Conservation (phyloP, 2,329 filamentous ascomycete genomes). For the Paraphoma chrysanthemicola region DNA sequence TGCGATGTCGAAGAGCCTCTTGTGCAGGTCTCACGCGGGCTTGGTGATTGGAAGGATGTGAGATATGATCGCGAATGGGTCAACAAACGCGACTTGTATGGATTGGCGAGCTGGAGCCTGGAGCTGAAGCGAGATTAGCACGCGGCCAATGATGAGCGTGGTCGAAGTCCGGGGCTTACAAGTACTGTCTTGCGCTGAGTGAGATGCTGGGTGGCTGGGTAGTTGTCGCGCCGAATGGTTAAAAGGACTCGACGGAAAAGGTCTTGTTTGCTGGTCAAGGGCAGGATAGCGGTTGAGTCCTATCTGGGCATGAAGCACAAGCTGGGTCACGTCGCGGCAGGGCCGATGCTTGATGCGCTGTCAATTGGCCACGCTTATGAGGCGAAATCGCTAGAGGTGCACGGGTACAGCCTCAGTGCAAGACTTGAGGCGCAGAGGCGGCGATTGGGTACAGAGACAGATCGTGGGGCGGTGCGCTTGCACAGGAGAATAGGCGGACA, state of each 20-base stretch:
- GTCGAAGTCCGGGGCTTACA: slow-evolving; percentile 27
- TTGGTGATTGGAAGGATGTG: slow-evolving; percentile 35
- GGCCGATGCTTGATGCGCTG: slow-evolving; percentile 51
- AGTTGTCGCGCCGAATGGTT: slow-evolving; percentile 24
- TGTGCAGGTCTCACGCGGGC: slow-evolving; percentile 15
- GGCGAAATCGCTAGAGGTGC: slow-evolving; percentile 39
- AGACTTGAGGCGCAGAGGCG: slow-evolving; percentile 37
- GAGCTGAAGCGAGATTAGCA: slow-evolving; percentile 40
- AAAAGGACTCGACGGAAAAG: slow-evolving; percentile 27
- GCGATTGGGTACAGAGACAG: slow-evolving; percentile 31
- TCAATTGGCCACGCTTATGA: slow-evolving; percentile 52
- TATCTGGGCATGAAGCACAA: slow-evolving; percentile 37
- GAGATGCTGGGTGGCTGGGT: slow-evolving; percentile 23
- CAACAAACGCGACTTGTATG: slow-evolving; percentile 37
- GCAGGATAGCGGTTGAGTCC: slow-evolving; percentile 35
- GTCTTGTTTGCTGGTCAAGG: slow-evolving; percentile 42
- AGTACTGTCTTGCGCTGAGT: slow-evolving; percentile 22
- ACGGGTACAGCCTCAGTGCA: slow-evolving; percentile 40
- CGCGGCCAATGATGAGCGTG: slow-evolving; percentile 34
- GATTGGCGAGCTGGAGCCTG: slow-evolving; percentile 41
- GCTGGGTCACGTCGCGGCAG: slow-evolving; percentile 47
- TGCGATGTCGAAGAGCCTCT: slow-evolving; percentile 20
- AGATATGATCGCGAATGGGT: slow-evolving; percentile 28
- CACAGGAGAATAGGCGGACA: slow-evolving; percentile 21
- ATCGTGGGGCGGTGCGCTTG: slow-evolving; percentile 43